Conservation (phyloP, 345 rosid species). For the Viola odorata region DNA sequence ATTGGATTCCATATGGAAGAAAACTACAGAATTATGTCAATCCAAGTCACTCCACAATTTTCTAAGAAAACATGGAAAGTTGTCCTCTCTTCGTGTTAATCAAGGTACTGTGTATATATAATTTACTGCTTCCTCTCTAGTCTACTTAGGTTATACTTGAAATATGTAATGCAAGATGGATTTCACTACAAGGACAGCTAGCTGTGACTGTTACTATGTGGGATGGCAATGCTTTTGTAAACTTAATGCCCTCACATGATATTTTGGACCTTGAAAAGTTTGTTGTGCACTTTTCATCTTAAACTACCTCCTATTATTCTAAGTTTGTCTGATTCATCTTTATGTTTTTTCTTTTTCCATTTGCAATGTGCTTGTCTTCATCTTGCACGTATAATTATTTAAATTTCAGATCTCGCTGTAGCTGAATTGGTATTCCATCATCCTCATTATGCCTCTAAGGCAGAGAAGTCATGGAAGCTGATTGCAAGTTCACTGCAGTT, state of each 20-base stretch:
- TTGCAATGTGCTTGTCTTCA: too few relatives aligned
- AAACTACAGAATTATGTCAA: slow-evolving; percentile 52
- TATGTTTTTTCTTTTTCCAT: too few relatives aligned
- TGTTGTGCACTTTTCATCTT: too few relatives aligned
- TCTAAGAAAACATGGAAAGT: slow-evolving; percentile 65
- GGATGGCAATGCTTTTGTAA: too few relatives aligned
- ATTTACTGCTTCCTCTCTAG: background rate
- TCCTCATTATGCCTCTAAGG: slow-evolving; percentile 52
- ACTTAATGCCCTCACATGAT: too few relatives aligned
- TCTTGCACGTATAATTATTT: too few relatives aligned
- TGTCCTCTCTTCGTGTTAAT: slow-evolving; percentile 59
- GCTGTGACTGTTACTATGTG: too few relatives aligned
- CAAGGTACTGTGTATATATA: slow-evolving; percentile 43
- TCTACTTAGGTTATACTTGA: background rate
- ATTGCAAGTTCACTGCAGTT: slow-evolving; percentile 84
- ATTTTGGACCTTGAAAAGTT: too few relatives aligned
- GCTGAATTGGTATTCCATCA: slow-evolving; percentile 69
- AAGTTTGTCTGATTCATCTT: too few relatives aligned
- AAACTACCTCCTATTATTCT: too few relatives aligned
- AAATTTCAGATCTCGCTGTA: slow-evolving; percentile 61
- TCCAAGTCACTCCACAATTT: slow-evolving; percentile 71
- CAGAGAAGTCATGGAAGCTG: slow-evolving; percentile 90
- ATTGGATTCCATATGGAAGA: slow-evolving; percentile 66
- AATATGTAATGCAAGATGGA: too few relatives aligned
- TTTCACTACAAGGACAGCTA: too few relatives aligned